Percentiles rank a stretch among this genome's conserved stretches.
Evolutionary conservation across 176 grass and related monocot genomes (phyloP).

Genomic region (Stipa capillata): DNA sequence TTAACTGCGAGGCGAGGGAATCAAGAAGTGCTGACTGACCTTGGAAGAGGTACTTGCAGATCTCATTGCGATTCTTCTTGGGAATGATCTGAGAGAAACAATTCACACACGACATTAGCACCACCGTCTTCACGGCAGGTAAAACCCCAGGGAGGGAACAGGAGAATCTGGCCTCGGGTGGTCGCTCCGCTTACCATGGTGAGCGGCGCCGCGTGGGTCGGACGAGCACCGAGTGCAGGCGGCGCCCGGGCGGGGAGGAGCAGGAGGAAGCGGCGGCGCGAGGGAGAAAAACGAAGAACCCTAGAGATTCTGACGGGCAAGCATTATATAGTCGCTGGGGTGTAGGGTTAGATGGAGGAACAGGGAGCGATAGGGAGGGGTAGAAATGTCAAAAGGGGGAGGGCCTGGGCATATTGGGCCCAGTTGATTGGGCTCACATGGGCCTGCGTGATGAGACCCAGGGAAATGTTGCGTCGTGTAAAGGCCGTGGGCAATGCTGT

Average conservation of each 20-base stretch:
- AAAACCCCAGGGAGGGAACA: background rate
- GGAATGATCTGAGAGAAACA: conserved; percentile 65
- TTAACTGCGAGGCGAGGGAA: background rate
- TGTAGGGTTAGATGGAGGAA: conserved; percentile 20
- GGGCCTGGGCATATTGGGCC: too few relatives aligned
- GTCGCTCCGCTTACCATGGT: conserved; percentile 55
- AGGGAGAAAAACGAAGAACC: conserved; percentile 29
- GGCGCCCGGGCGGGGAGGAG: too few relatives aligned
- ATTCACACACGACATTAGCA: background rate
- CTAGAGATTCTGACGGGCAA: conserved; percentile 4
- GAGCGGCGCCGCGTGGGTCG: background rate
- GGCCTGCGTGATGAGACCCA: too few relatives aligned
- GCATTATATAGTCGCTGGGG: conserved; percentile 23
- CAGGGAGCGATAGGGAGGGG: background rate
- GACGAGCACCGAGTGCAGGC: conserved; percentile 17
- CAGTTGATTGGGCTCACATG: too few relatives aligned
- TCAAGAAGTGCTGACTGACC: conserved; percentile 23
- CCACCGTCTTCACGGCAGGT: background rate
- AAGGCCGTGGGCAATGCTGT: too few relatives aligned
- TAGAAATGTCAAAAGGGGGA: background rate
- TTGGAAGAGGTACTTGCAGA: conserved; percentile 99
- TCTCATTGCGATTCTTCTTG: conserved; percentile 98
- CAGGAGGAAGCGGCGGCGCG: conserved; percentile 19
- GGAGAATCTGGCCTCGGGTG: background rate
- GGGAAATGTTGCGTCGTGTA: too few relatives aligned